Percentiles rank a stretch among this genome's conserved stretches.
Evolutionary conservation across 1,139 yeast species (phyloP).

Genomic region (Candida buenavistaensis): DNA sequence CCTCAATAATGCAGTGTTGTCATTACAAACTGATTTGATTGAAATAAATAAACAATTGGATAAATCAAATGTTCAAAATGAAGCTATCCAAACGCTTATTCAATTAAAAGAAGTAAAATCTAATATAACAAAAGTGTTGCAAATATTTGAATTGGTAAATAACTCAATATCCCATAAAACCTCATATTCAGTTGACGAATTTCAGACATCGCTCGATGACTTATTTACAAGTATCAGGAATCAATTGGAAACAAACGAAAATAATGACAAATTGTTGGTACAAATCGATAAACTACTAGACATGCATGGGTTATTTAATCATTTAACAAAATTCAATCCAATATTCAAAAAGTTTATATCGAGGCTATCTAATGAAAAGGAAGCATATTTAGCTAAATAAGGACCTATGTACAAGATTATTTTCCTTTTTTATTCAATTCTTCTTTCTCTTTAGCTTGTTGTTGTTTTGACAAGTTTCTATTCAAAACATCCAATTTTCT

Average conservation of each 20-base stretch:
- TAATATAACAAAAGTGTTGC: constrained; percentile 45
- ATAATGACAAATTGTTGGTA: constrained; percentile 27
- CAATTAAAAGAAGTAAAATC: constrained; percentile 43
- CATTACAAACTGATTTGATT: constrained; percentile 52
- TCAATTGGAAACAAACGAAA: constrained; percentile 10
- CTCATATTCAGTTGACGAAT: constrained; percentile 22
- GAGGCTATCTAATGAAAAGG: constrained; percentile 11
- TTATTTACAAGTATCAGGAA: constrained; percentile 34
- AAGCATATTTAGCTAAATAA: constrained; percentile 4
- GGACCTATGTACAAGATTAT: constrained; percentile 1
- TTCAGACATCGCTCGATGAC: constrained; percentile 39
- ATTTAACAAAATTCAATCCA: constrained; percentile 48
- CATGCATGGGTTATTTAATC: constrained; percentile 52
- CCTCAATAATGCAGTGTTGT: constrained; percentile 54
- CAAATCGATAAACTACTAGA: constrained; percentile 45
- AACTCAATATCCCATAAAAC: constrained; percentile 16
- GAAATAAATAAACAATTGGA: constrained; percentile 25
- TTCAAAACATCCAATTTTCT: constrained; percentile 61
- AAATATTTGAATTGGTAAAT: constrained; percentile 42
- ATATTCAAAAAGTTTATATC: constrained; percentile 39
- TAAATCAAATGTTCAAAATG: constrained; percentile 12
- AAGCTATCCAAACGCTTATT: constrained; percentile 40
- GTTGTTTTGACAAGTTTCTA: constrained; percentile 38
- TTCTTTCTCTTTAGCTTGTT: constrained; percentile 20
- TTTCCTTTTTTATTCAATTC: constrained; percentile 16